Conservation (phyloP, 1,139 yeast species). For the Candida pseudocylindracea region DNA sequence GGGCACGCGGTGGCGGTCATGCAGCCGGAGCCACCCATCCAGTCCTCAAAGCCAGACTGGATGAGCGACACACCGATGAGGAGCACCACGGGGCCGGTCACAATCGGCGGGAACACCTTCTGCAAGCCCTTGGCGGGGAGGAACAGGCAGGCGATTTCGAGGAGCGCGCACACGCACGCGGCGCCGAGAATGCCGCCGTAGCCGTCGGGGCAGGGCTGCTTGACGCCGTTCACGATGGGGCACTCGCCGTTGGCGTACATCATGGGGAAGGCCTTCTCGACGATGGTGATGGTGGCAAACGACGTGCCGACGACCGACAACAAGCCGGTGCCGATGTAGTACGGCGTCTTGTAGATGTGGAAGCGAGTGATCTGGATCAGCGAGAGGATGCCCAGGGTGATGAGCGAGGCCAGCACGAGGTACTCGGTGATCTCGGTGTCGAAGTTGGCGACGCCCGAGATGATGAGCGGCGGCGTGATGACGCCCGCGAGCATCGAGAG, state of each 20-base stretch:
- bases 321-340: conserved; percentile 69
- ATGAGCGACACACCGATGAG: conserved; percentile 56
- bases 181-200: conserved; percentile 76
- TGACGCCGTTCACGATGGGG: conserved; percentile 30
- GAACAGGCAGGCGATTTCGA: conserved; percentile 53
- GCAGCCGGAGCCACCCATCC: conserved; percentile 82
- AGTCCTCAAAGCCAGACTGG: conserved; percentile 52
- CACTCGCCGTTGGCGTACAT: conserved; percentile 63
- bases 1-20: conserved; percentile 6
- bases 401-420: conserved; percentile 56
- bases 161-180: conserved; percentile 49
- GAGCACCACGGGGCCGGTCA: conserved; percentile 81
- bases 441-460: conserved; percentile 38
- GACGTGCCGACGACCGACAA: conserved; percentile 80
- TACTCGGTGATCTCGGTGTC: conserved; percentile 29
- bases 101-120: conserved; percentile 65
- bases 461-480: conserved; percentile 65
- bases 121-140: conserved; percentile 52
- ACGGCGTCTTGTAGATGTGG: conserved; percentile 48
- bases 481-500: conserved; percentile 84
- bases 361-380: conserved; percentile 62
- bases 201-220: conserved; percentile 72
- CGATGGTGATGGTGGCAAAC: conserved; percentile 71
- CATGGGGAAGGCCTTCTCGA: conserved; percentile 49
- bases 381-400: conserved; percentile 56